phyloP scores from a whole-genome alignment of 2,329 filamentous ascomycete genomes.

The Apiospora saccharicola region DNA sequence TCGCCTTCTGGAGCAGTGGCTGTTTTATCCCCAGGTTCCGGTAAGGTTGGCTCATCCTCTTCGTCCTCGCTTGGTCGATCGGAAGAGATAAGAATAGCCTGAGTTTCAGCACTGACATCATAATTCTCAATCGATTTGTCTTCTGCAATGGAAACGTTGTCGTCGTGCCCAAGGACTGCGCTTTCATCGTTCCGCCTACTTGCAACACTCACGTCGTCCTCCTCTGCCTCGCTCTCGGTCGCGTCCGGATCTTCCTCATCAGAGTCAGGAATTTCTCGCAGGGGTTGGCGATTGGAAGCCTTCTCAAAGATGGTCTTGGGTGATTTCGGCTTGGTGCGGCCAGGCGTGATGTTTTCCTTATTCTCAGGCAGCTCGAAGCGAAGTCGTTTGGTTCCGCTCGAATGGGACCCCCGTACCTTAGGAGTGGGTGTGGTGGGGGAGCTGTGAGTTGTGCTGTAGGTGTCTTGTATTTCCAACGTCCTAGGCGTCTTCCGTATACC shows the following conservation, averaged over 20 bases:
- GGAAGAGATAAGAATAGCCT: conserved; percentile 34
- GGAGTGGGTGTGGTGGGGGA: conserved; percentile 36
- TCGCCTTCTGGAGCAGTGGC: not conserved
- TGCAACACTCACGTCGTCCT: conserved; percentile 32
- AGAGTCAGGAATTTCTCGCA: conserved; percentile 42
- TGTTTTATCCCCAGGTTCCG: not conserved
- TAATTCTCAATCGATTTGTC: conserved; percentile 30
- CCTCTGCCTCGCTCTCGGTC: conserved; percentile 29
- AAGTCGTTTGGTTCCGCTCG: conserved; percentile 36
- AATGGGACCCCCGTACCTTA: conserved; percentile 32
- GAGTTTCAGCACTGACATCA: conserved; percentile 34
- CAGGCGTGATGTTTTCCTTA: conserved; percentile 45
- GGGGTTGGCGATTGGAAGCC: conserved; percentile 33
- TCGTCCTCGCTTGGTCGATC: not conserved
- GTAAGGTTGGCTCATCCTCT: not conserved
- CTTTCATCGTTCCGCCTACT: conserved; percentile 27
- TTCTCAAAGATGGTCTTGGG: conserved; percentile 36
- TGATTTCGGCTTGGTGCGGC: conserved; percentile 41
- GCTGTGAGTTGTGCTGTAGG: conserved; percentile 39
- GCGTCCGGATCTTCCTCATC: conserved; percentile 24
- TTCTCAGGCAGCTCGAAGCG: conserved; percentile 41
- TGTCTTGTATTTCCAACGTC: conserved; percentile 39
- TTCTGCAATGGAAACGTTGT: conserved; percentile 26
- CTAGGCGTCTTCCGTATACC: conserved; percentile 34
- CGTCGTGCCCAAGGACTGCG: not conserved